phyloP scores from a whole-genome alignment of 2,329 filamentous ascomycete genomes.

The Rachicladosporium sp. region DNA sequence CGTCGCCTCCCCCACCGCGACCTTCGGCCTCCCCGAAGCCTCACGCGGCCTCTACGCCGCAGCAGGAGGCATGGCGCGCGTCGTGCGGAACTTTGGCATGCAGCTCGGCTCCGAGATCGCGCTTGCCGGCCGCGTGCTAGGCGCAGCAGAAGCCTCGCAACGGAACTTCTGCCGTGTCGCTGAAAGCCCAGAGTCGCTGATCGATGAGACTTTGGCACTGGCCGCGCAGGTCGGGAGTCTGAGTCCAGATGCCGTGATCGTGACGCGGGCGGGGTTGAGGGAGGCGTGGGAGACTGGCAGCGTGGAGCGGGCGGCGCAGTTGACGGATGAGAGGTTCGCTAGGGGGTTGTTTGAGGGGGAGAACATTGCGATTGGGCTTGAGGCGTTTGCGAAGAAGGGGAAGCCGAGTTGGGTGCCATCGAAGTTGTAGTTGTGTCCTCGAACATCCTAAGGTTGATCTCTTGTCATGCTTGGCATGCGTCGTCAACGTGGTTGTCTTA shows the following conservation, averaged over 20 bases:
- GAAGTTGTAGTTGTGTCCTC: conserved; percentile 24
- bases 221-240: conserved; percentile 25
- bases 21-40: conserved; percentile 43
- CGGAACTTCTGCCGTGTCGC: no score
- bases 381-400: conserved; percentile 41
- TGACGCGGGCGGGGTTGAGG: conserved; percentile 29
- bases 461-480: no score
- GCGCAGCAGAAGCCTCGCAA: conserved; percentile 26
- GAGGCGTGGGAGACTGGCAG: conserved; percentile 30
- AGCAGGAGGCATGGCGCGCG: conserved; percentile 40
- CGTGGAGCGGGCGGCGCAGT: conserved; percentile 29
- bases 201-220: conserved; percentile 26
- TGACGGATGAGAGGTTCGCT: conserved; percentile 32
- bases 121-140: conserved; percentile 34
- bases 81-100: conserved; percentile 37
- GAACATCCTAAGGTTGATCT: no score
- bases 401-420: conserved; percentile 38
- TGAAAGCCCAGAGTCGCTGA: conserved; percentile 12
- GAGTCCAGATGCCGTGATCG: conserved; percentile 29
- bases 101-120: conserved; percentile 39
- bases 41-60: conserved; percentile 42
- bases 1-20: conserved; percentile 39
- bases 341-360: conserved; percentile 30
- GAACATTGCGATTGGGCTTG: conserved; percentile 39
- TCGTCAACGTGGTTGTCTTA: no score